These are phyloP conservation scores for Saussurea involucrata DNA, from an alignment of 129 eudicot species.

Conservation along the genomic window DNA sequence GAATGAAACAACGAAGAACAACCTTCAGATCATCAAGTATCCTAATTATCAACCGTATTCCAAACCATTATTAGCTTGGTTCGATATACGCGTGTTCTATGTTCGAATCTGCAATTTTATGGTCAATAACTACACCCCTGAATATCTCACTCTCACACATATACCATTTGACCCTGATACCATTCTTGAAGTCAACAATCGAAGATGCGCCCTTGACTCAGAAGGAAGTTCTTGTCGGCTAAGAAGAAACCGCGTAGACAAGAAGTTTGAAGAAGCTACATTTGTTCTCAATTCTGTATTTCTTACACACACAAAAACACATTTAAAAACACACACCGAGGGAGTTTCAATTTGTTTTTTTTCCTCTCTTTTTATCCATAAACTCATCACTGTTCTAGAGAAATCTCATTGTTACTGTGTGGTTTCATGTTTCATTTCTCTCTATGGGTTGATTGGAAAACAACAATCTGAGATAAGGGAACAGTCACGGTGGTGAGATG, in stretches of 20 bases:
- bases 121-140: conserved; percentile 65
- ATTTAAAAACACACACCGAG: too few relatives aligned
- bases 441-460: too few relatives aligned
- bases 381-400: too few relatives aligned
- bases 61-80: conserved; percentile 56
- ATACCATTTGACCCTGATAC: conserved; percentile 71
- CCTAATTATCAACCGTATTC: conserved; percentile 40
- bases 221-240: conserved; percentile 58
- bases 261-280: conserved; percentile 77
- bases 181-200: conserved; percentile 69
- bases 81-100: conserved; percentile 72
- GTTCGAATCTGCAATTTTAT: conserved; percentile 63
- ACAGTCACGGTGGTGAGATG: too few relatives aligned
- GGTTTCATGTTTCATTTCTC: too few relatives aligned
- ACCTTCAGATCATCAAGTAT: conserved; percentile 57
- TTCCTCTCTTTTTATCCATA: too few relatives aligned
- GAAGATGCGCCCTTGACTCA: conserved; percentile 55
- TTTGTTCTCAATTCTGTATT: too few relatives aligned
- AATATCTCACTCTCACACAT: conserved; percentile 61
- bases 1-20: conserved; percentile 31
- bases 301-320: too few relatives aligned
- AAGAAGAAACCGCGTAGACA: conserved; percentile 61
- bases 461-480: too few relatives aligned
- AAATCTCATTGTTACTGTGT: too few relatives aligned
- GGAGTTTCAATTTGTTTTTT: too few relatives aligned